A percentile compares a stretch with the other conserved stretches of the same genome.
These are phyloP conservation scores for Zopfochytrium polystomum DNA, from an alignment of 371 early-diverging fungal species.

Conservation along the genomic window DNA sequence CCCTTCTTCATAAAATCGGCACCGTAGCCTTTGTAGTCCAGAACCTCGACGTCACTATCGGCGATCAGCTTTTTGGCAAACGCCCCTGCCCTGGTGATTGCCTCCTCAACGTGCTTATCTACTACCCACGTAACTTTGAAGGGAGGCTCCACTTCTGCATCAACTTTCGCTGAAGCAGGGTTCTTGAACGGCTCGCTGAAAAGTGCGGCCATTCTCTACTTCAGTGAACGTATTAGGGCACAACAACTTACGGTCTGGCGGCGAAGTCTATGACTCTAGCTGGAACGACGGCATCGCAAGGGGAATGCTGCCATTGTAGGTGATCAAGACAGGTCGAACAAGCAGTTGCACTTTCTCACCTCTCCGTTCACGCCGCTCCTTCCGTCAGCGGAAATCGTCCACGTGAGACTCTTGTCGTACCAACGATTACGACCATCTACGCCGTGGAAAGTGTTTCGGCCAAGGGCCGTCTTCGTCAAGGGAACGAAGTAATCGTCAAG, in stretches of 20 bases:
- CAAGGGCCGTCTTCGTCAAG: slow-evolving; percentile 27
- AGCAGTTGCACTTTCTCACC: no score
- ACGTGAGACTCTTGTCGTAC: slow-evolving; percentile 76
- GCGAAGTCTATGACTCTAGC: slow-evolving; percentile 61
- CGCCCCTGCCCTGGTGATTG: slow-evolving; percentile 57
- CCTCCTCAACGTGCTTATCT: slow-evolving; percentile 46
- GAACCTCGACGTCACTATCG: slow-evolving; percentile 63
- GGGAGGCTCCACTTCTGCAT: slow-evolving; percentile 5
- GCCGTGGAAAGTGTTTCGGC: slow-evolving; percentile 61
- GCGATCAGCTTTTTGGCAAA: slow-evolving; percentile 53
- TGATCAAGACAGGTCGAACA: no score
- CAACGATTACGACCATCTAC: slow-evolving; percentile 79
- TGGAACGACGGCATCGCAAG: slow-evolving; percentile 69
- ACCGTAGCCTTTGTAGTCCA: slow-evolving; percentile 49
- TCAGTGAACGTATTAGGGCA: no score
- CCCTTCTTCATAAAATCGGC: slow-evolving; percentile 67
- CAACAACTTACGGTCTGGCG: slow-evolving; percentile 39
- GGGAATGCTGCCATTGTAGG: no score
- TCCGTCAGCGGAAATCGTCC: slow-evolving; percentile 69
- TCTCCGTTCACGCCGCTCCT: slow-evolving; percentile 73
- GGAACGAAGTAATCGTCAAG: slow-evolving; percentile 65
- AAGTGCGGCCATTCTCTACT: neutral
- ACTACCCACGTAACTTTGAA: slow-evolving; percentile 50
- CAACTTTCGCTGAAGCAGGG: neutral
- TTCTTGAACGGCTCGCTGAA: slow-evolving; percentile 10